Evolutionary conservation across 352 stramenopile genomes (phyloP), one percentile per base, ranked within the genome.

Genomic region (Pythium brachiatum): DNA sequence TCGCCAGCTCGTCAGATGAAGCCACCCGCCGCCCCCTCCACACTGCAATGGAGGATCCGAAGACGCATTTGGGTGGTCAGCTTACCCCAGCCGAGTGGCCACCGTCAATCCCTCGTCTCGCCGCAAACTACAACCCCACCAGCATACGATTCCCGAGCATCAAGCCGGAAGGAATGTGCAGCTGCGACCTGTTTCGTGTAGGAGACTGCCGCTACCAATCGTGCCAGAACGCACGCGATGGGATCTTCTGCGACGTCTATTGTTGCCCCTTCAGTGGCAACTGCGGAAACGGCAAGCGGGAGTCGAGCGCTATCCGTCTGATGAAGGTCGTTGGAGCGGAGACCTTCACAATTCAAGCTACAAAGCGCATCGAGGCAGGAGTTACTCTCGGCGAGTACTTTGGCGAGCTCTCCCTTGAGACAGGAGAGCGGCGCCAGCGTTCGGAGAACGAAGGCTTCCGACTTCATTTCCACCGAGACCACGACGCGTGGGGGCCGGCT

Each of bases 401-500:
- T 5, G 46, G 46, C 2, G 46, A 36, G 46, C 15, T 53, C 3
- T 53, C 26, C 3, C 46, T 53, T 12, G 23, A 36, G 21, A 31
- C 46, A 20, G 46, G 46, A 36, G 25, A 53, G 13, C 21, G 26
- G 3, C 16, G 26, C 3, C 9, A 32, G 44, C 20, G 44, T 5
- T n/a, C 20, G 23, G 15, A 53, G 11, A 53, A 53, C 25, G 46
- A 53, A 53, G 46, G 46, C 7, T 53, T 31, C 26, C 46, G 46
- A 26, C 46, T 53, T 11, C 46, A 53, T 53, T 53, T 36, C 13
- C 46, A 53, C 25, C 12, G 16, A 9, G 46, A 53, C 46, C 12
- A 20, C 21, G 46, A 53, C 25, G 26, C 34, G 25, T 43, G 32
- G 34, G 15, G 18, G 21, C 12, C 3, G 12, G 23, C 23, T 16